Percentiles rank a stretch among this genome's conserved stretches.
Evolutionary conservation across 768 basidiomycete genomes (phyloP).

Genomic region (Hypsizygus marmoreus): DNA sequence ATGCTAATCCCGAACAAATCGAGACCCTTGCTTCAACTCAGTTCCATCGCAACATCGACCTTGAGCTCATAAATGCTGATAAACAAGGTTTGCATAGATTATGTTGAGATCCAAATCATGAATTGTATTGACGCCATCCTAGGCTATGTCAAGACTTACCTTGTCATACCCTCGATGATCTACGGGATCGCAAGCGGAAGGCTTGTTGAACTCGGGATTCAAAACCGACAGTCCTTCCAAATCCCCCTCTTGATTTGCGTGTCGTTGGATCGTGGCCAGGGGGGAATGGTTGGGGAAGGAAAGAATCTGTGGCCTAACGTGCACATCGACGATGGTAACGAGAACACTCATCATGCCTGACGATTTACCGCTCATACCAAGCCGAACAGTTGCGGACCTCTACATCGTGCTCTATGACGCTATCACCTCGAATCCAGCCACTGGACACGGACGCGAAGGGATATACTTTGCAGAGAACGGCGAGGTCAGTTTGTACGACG

Average conservation of each 20-base stretch:
- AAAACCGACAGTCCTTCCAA: slow-evolving; percentile 54
- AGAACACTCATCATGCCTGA: slow-evolving; percentile 8
- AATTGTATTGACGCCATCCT: background rate
- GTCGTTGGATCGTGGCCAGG: slow-evolving; percentile 47
- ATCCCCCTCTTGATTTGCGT: slow-evolving; percentile 51
- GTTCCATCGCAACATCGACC: slow-evolving; percentile 54
- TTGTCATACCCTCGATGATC: slow-evolving; percentile 57
- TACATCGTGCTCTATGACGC: slow-evolving; percentile 40
- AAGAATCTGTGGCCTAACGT: slow-evolving; percentile 62
- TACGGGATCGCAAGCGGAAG: slow-evolving; percentile 53
- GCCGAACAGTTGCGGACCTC: slow-evolving; percentile 33
- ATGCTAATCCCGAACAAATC: slow-evolving; percentile 47
- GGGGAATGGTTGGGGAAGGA: slow-evolving; percentile 58
- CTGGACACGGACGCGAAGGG: slow-evolving; percentile 50
- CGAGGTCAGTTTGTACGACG: slow-evolving; percentile 45
- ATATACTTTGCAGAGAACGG: slow-evolving; percentile 56
- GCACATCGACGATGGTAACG: slow-evolving; percentile 53
- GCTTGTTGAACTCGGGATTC: slow-evolving; percentile 52
- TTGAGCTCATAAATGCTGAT: slow-evolving; percentile 47
- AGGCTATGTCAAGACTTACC: slow-evolving; percentile 55
- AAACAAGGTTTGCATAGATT: slow-evolving; percentile 37
- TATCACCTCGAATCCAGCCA: slow-evolving; percentile 25
- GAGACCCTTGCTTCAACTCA: slow-evolving; percentile 45
- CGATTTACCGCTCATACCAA: background rate
- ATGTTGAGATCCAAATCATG: background rate